Evolutionary conservation across 352 stramenopile genomes (phyloP).

Genomic region (Phytophthora quininea): DNA sequence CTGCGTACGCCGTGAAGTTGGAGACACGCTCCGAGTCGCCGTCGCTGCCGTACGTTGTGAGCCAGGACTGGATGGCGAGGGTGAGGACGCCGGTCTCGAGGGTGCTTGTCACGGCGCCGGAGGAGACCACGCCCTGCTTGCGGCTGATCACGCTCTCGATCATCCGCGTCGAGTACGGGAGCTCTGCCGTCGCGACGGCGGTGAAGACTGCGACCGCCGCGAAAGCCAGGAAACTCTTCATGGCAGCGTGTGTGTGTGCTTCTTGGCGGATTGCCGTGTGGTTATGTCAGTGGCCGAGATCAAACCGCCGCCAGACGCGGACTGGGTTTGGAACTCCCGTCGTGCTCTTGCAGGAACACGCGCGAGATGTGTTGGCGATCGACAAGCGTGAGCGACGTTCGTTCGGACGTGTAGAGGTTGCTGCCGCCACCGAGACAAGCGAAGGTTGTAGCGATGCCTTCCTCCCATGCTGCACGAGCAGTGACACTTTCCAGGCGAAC

Average conservation of each 20-base stretch:
- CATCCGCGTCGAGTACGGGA: conserved; percentile 34
- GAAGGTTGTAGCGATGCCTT: too few relatives aligned
- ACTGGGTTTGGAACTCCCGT: conserved; percentile 1
- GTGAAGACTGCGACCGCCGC: conserved; percentile 13
- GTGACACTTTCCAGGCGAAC: too few relatives aligned
- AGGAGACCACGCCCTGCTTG: conserved; percentile 38
- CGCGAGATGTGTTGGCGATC: conserved; percentile 30
- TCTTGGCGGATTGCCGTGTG: conserved; percentile 5
- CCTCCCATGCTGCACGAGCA: too few relatives aligned
- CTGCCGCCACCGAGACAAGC: too few relatives aligned
- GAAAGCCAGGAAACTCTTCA: conserved; percentile 22
- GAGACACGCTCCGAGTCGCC: conserved; percentile 18
- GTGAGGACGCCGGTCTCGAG: conserved; percentile 32
- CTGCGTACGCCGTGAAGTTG: conserved; percentile 29
- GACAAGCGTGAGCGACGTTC: background rate
- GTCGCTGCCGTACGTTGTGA: conserved; percentile 16
- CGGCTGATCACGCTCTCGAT: conserved; percentile 37
- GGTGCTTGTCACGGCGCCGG: conserved; percentile 31
- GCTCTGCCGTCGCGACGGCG: conserved; percentile 13
- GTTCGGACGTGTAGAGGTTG: too few relatives aligned
- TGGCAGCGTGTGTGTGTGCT: conserved; percentile 1
- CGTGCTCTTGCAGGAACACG: conserved; percentile 25
- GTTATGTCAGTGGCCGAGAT: conserved; percentile 4
- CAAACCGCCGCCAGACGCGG: conserved; percentile 11
- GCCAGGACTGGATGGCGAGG: conserved; percentile 36